Base-by-base conservation (phyloP, 768 basidiomycete genomes). In the Cystobasidium onofrii region DNA sequence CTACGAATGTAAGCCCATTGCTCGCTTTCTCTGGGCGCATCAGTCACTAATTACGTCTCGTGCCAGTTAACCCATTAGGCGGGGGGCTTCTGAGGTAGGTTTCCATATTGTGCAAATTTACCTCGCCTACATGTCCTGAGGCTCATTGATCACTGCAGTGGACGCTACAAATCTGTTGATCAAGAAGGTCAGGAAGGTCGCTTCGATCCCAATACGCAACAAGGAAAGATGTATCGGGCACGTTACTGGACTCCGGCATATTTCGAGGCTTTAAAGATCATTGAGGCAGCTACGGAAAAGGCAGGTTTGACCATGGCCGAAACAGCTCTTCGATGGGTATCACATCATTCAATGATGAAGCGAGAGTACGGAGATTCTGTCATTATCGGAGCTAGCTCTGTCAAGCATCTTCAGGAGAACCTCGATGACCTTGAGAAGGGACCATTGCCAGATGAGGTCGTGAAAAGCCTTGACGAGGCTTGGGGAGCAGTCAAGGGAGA, bases 361-460 rank as follows among this genome's bases (percentile, higher is more conserved):
- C 80, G 80, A 9, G 85, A 86, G 75, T 76, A 82, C 29, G 84
- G 85, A 13, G 85, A 86, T 76, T 79, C 84, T 27, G 81, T 88
- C 71, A 80, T 88, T 70, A 87, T 89, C 76, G 87, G 87, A n/a
- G 87, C 87, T 31, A 86, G 85, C 2, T 86, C 83, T 73, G 62
- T 85, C 75, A 81, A 82, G 34, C 88, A 89, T 76, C 85, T 87
- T 60, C 84, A 87, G 78, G 66, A 84, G 83, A 86, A 86, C 76
- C 75, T 86, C 20, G 46, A 80, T 18, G 86, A 87, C 75, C 78
- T 86, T 1, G 85, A 86, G 80, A 86, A 87, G 77, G 85, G 85
- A 0, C 87, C 86, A 4, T 80, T 88, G 60, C 86, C 86, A 0
- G 84, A 86, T 25, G 85, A 85, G n/a, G 84, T 87, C 2, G 80